A percentile compares a stretch with the other conserved stretches of the same genome.
phyloP scores from a whole-genome alignment of 2,329 filamentous ascomycete genomes.

The Ascochyta rabiei region DNA sequence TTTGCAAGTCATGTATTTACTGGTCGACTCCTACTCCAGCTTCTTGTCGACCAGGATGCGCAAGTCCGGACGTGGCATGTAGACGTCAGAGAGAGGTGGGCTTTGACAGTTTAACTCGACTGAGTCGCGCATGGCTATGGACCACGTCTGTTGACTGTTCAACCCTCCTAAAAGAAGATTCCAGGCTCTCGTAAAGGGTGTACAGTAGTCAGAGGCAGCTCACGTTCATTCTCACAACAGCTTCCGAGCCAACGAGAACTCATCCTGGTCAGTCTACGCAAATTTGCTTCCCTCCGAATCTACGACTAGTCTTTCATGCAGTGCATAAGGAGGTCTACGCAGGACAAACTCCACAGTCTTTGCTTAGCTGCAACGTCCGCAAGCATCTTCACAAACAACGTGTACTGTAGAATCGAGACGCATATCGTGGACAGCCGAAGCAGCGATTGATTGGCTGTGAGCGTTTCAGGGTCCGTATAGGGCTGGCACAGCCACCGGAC shows the following conservation, averaged over 20 bases:
- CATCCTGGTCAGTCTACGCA: neutral
- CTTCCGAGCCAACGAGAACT: neutral
- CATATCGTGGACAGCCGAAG: conserved; percentile 1
- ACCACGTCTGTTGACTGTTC: neutral
- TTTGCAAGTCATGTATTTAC: neutral
- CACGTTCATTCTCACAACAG: neutral
- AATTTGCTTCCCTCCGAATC: neutral
- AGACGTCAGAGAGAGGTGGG: neutral
- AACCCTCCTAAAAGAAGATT: neutral
- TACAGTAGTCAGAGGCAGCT: neutral
- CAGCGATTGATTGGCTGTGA: conserved; percentile 5
- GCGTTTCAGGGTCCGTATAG: conserved; percentile 15
- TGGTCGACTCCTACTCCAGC: conserved; percentile 23
- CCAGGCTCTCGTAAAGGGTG: neutral
- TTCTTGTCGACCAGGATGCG: conserved; percentile 23
- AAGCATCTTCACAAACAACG: conserved; percentile 9
- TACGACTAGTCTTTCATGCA: neutral
- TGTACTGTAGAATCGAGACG: conserved; percentile 6
- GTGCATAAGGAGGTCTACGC: neutral
- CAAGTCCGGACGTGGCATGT: conserved; percentile 19
- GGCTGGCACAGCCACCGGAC: conserved; percentile 18
- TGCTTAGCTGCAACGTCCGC: conserved; percentile 16
- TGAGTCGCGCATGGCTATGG: neutral
- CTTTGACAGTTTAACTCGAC: neutral
- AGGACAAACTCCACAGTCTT: conserved; percentile 4